phyloP scores from a whole-genome alignment of 768 basidiomycete genomes.

The Lanmaoa rubissima region DNA sequence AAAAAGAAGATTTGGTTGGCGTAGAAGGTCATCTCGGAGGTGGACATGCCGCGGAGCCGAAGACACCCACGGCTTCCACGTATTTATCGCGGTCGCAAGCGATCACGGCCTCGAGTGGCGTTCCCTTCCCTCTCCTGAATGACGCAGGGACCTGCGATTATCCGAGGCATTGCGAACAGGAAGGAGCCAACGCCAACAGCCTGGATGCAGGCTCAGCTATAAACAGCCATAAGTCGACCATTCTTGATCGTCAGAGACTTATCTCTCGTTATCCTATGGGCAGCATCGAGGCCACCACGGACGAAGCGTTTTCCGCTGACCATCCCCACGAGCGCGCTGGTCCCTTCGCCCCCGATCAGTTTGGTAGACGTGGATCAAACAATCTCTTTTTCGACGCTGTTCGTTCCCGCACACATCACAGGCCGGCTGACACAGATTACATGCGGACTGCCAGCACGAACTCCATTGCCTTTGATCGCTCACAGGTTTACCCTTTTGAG shows the following conservation, averaged over 20 bases:
- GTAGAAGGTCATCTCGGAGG: constrained; percentile 32
- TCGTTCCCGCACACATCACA: constrained; percentile 26
- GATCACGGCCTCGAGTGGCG: constrained; percentile 20
- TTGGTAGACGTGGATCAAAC: constrained; percentile 36
- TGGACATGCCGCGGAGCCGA: constrained; percentile 37
- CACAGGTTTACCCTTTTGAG: constrained; percentile 24
- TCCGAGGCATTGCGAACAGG: constrained; percentile 21
- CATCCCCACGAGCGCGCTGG: constrained; percentile 13
- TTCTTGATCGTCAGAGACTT: constrained; percentile 20
- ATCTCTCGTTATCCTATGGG: constrained; percentile 18
- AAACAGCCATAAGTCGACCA: constrained; percentile 9
- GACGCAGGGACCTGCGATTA: constrained; percentile 19
- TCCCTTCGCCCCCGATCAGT: constrained; percentile 20
- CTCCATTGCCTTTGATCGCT: constrained; percentile 18
- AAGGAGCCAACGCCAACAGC: constrained; percentile 14
- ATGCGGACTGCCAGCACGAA: constrained; percentile 22
- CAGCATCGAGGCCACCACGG: constrained; percentile 11
- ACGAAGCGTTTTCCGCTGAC: constrained; percentile 14
- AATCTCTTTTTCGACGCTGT: constrained; percentile 41
- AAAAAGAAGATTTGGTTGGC: constrained; percentile 27
- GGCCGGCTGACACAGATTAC: constrained; percentile 21
- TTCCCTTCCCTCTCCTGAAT: constrained; percentile 27
- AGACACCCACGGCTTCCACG: constrained; percentile 35
- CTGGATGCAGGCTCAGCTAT: constrained; percentile 9
- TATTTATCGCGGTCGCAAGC: constrained; percentile 35